A percentile compares a stretch with the other conserved stretches of the same genome.
Evolutionary conservation across 305 asterid species (phyloP).

Genomic region (Galium porrigens): DNA sequence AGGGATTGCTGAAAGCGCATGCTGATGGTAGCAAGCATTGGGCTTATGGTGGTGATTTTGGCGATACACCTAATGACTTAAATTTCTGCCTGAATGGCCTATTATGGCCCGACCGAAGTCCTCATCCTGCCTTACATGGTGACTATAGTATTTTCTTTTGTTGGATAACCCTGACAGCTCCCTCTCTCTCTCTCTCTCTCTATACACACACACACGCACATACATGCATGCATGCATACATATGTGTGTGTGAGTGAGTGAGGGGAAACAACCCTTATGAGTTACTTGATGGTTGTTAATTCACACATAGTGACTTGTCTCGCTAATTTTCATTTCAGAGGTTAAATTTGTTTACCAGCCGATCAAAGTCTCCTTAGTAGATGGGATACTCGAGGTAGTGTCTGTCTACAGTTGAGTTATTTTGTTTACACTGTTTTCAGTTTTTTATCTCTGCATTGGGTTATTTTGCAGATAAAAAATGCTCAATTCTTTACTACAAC

Average conservation of each 20-base stretch:
- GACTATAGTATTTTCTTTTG: constrained; percentile 7
- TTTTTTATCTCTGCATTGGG: constrained; percentile 12
- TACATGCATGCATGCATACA: too few relatives aligned
- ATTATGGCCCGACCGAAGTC: constrained; percentile 84
- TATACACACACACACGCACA: too few relatives aligned
- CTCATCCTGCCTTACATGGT: constrained; percentile 93
- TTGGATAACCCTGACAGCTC: neutral
- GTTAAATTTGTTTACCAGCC: constrained; percentile 87
- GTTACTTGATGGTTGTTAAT: neutral
- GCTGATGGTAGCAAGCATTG: constrained; percentile 57
- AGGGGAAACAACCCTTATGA: neutral
- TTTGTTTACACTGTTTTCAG: constrained; percentile 13
- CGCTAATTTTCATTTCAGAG: constrained; percentile 36
- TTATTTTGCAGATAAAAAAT: constrained; percentile 53
- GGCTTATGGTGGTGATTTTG: constrained; percentile 99
- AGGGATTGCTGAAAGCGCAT: constrained; percentile 70
- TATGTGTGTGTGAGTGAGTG: too few relatives aligned
- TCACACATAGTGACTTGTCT: constrained; percentile 1
- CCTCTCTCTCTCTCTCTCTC: neutral
- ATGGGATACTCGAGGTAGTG: constrained; percentile 60
- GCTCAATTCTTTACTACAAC: constrained; percentile 68
- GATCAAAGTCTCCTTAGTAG: constrained; percentile 54
- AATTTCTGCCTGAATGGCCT: constrained; percentile 90
- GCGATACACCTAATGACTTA: constrained; percentile 75
- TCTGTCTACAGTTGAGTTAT: constrained; percentile 11